Percentiles rank a stretch among this genome's conserved stretches.
Conservation (phyloP, 2,329 filamentous ascomycete genomes). For the Tolypocladium pustulatum region DNA sequence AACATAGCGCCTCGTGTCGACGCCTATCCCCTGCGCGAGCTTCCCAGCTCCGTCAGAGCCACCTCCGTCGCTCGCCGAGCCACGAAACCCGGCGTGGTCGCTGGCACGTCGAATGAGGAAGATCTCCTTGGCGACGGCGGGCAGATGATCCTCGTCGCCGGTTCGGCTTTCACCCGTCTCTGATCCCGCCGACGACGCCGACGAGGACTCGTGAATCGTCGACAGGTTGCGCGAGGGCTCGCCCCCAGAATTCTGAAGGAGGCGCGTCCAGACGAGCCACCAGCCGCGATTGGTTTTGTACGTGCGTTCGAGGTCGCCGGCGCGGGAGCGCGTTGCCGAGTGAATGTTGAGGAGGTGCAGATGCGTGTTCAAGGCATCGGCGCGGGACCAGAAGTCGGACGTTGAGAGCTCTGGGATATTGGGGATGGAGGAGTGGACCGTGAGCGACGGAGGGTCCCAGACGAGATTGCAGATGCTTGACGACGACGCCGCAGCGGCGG, state of each 20-base stretch:
- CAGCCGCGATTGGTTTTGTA: conserved; percentile 57
- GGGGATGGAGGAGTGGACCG: conserved; percentile 54
- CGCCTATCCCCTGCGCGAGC: conserved; percentile 62
- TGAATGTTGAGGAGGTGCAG: conserved; percentile 52
- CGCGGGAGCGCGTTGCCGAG: conserved; percentile 26
- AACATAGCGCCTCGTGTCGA: conserved; percentile 67
- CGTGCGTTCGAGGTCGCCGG: conserved; percentile 46
- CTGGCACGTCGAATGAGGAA: conserved; percentile 50
- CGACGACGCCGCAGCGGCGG: background rate
- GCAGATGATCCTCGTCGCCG: conserved; percentile 4
- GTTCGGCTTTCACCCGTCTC: conserved; percentile 2
- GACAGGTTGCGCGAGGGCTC: conserved; percentile 9
- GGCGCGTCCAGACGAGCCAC: conserved; percentile 59
- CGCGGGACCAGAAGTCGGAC: conserved; percentile 40
- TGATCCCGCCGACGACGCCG: conserved; percentile 6
- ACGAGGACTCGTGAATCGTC: conserved; percentile 14
- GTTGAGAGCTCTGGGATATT: conserved; percentile 44
- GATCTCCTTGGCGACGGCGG: conserved; percentile 42
- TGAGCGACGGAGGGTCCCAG: conserved; percentile 47
- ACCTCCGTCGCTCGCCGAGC: conserved; percentile 26
- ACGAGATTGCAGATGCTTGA: conserved; percentile 46
- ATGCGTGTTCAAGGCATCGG: conserved; percentile 55
- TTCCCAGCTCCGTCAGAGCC: conserved; percentile 47
- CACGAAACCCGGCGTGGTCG: conserved; percentile 35
- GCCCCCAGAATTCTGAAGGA: conserved; percentile 28